Evolutionary conservation across 2,329 filamentous ascomycete species (phyloP), one percentile per base, ranked within the genome.

Genomic region (Aureobasidium sp.): DNA sequence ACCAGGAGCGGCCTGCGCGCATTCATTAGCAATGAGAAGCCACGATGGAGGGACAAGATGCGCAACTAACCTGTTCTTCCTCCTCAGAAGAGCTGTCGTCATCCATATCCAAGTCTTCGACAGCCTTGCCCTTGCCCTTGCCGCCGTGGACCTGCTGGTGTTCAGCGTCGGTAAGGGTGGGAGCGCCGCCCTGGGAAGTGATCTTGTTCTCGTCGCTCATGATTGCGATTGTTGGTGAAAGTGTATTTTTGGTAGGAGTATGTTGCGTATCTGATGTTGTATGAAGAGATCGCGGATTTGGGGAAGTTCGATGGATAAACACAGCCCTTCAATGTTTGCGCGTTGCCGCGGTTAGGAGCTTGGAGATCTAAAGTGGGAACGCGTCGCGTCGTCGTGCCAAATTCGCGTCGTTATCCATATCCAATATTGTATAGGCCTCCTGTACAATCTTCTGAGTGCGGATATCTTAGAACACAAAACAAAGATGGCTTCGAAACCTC

Each of bases 81-180:
- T 90, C 86, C 14, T 85, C 82, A 42, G 81, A 81, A 51, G 75
- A 79, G 60, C 74, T 75, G 25, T 88, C 85, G 1, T 89, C 68
- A 27, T 86, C 85, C 80, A 89, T 86, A 66, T 78, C 77, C 65
- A 81, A 72, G 62, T 86, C 81, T 60, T 82, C 74, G 37, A 70
- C 71, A 51, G 81, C 79, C 35, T 73, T 67, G 35, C 80, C 84
- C 78, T 95, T 95, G 75, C 89, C 89, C 79, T 95, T 95, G 72
- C 88, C 88, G 70, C 76, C 69, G 37, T 61, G 63, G 17, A 30
- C 24, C n/a, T 49, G 32, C 45, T 49, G 45, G 34, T 49, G 57
- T 60, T 64, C 63, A 55, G 55, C 58, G 37, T 51, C 48, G 44
- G 50, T 55, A 55, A 62, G 50, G 30, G 45, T 59, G 48, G 60